Percentiles rank a stretch among this genome's conserved stretches.
Conservation (phyloP, 139 green algal species). For the Penium margaritaceum region DNA sequence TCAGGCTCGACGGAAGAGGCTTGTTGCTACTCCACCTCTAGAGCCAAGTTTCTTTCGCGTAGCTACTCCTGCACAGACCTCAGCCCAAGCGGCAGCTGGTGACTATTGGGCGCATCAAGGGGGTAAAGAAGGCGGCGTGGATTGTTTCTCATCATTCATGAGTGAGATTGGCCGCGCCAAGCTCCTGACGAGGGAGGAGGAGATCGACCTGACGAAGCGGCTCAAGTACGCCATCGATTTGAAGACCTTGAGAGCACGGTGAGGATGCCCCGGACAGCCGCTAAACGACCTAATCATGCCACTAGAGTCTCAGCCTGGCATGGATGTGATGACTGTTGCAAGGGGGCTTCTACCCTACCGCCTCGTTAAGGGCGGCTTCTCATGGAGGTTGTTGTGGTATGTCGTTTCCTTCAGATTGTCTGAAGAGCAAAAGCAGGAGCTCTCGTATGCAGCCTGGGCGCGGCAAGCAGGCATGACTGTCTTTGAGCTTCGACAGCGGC, state of each 20-base stretch:
- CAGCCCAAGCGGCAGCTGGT: neutral
- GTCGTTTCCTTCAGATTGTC: constrained; percentile 19
- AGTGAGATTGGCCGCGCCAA: constrained; percentile 31
- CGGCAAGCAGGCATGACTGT: constrained; percentile 4
- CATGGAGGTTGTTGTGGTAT: neutral
- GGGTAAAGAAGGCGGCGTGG: constrained; percentile 7
- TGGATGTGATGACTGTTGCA: no score
- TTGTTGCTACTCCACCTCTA: neutral
- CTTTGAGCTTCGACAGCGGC: constrained; percentile 3
- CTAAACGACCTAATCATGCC: no score
- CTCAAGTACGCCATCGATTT: neutral
- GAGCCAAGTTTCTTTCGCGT: neutral
- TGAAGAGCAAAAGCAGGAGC: constrained; percentile 20
- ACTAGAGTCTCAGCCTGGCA: no score
- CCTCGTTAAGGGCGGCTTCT: neutral
- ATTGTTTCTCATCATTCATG: constrained; percentile 10
- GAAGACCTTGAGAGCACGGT: neutral
- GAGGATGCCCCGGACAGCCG: no score
- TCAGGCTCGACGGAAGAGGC: constrained; percentile 3
- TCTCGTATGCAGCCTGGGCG: constrained; percentile 29
- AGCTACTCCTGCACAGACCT: neutral
- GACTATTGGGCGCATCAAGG: no score
- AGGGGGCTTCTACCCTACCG: neutral
- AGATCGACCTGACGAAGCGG: constrained; percentile 19
- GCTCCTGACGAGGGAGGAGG: constrained; percentile 34